phyloP scores from a whole-genome alignment of 1,284 basidiomycete genomes.

The Ganoderma boninense region DNA sequence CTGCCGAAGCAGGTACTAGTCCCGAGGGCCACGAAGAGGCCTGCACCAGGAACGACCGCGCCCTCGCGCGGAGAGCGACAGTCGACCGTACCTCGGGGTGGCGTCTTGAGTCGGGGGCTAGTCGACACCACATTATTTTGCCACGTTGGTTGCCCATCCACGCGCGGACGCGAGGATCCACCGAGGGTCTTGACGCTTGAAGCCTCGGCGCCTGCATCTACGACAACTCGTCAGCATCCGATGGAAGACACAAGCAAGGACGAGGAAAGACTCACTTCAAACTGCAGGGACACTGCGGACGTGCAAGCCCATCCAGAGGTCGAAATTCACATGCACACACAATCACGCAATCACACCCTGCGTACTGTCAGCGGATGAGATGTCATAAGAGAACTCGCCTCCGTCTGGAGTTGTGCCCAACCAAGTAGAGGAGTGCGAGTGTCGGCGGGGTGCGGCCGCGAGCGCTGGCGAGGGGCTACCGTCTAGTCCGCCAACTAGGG shows the following conservation, averaged over 20 bases:
- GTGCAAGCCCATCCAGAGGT: neutral
- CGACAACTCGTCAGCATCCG: neutral
- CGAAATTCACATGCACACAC: neutral
- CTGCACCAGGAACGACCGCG: no score
- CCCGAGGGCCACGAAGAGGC: no score
- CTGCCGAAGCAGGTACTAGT: no score
- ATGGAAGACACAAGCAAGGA: neutral
- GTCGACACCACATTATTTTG: conserved; percentile 14
- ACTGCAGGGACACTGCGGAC: neutral
- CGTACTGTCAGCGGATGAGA: neutral
- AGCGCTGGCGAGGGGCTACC: neutral
- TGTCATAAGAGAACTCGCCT: neutral
- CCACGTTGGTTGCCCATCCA: neutral
- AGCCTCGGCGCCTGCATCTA: neutral
- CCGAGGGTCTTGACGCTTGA: neutral
- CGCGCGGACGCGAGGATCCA: neutral
- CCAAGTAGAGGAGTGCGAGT: neutral
- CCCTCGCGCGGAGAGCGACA: no score
- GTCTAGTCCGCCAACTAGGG: neutral
- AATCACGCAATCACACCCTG: no score
- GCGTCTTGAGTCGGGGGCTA: conserved; percentile 19
- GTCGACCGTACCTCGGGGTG: no score
- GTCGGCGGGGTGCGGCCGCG: neutral
- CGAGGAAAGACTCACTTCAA: neutral
- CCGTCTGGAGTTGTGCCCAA: neutral